Evolutionary conservation across 169 alveolate genomes (phyloP).

Genomic region (Plasmodium gonderi): DNA sequence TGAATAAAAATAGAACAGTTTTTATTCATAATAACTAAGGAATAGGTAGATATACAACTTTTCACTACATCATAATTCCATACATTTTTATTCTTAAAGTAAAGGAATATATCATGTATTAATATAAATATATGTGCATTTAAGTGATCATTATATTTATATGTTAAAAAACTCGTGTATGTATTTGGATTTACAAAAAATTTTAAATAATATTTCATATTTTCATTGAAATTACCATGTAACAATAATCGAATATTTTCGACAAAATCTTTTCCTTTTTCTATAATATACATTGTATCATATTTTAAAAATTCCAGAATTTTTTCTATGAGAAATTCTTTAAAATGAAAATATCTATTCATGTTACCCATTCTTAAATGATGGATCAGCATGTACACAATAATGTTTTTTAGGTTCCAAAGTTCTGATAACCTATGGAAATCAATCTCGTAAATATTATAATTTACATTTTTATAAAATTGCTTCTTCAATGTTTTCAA

Average conservation of each 20-base stretch:
- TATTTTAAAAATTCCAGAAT: constrained; percentile 43
- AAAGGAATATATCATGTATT: constrained; percentile 52
- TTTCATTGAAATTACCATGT: constrained; percentile 45
- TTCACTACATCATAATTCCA: constrained; percentile 58
- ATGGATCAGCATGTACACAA: constrained; percentile 30
- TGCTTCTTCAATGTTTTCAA: constrained; percentile 13
- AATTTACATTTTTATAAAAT: constrained; percentile 45
- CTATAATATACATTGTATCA: constrained; percentile 30
- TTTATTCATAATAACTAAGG: constrained; percentile 19
- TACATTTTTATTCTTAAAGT: constrained; percentile 51
- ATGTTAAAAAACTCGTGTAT: not conserved
- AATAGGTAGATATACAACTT: constrained; percentile 30
- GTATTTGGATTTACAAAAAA: constrained; percentile 44
- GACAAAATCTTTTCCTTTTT: constrained; percentile 15
- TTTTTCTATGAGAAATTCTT: constrained; percentile 40
- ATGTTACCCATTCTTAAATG: not conserved
- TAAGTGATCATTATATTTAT: constrained; percentile 6
- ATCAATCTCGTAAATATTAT: constrained; percentile 15
- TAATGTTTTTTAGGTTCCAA: constrained; percentile 20
- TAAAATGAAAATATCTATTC: constrained; percentile 22
- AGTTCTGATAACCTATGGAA: not conserved
- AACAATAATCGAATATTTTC: constrained; percentile 32
- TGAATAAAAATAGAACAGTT: constrained; percentile 38
- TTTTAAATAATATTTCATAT: constrained; percentile 33
- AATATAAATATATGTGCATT: constrained; percentile 12